Evolutionary conservation across 179 eudicot genomes (phyloP).

Genomic region (Spergularia azorica): DNA sequence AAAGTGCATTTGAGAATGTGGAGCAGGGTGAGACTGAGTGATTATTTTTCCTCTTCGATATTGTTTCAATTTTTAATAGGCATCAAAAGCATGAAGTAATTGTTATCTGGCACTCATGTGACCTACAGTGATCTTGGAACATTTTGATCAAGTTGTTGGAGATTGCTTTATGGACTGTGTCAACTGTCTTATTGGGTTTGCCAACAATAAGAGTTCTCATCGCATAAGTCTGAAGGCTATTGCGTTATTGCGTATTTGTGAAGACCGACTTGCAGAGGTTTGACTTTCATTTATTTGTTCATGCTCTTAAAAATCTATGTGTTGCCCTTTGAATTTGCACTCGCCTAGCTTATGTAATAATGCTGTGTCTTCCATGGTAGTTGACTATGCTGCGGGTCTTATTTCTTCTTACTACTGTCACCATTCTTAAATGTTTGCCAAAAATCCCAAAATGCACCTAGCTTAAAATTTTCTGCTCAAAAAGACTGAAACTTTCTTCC

Average conservation of each 20-base stretch:
- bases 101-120: constrained; percentile 23
- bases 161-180: constrained; percentile 99
- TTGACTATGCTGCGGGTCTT: neutral
- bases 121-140: constrained; percentile 90
- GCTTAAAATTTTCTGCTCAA: too few relatives aligned
- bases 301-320: constrained; percentile 4
- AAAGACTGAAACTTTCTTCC: neutral
- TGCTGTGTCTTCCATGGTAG: constrained; percentile 7
- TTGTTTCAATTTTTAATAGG: neutral
- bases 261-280: constrained; percentile 99
- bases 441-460: neutral
- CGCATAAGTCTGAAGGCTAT: constrained; percentile 97
- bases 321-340: neutral
- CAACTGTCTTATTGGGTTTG: constrained; percentile 96
- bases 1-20: constrained; percentile 96
- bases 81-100: constrained; percentile 3
- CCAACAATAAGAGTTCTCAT: constrained; percentile 92
- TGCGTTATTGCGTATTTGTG: constrained; percentile 95
- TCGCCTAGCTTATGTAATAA: constrained; percentile 9
- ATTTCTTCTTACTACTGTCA: neutral
- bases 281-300: constrained; percentile 25
- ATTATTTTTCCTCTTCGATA: constrained; percentile 1
- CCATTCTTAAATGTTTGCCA: neutral
- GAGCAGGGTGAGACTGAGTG: constrained; percentile 74
- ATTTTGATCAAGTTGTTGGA: constrained; percentile 97